These are phyloP conservation scores for Hexamita inflata DNA, from an alignment of 208 protist genomes.

Conservation along the genomic window DNA sequence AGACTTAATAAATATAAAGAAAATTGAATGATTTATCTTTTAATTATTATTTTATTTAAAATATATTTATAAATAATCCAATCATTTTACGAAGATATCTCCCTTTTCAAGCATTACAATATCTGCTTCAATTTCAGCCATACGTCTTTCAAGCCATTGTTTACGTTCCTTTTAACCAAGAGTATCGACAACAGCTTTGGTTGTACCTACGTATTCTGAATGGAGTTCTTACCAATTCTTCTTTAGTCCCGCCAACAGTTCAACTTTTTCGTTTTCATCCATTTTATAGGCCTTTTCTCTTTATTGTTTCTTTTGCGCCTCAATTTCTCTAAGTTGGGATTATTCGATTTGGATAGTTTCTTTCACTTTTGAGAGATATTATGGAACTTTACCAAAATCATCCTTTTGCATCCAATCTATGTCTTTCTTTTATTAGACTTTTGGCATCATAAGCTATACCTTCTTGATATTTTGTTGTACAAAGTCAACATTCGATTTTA, in stretches of 20 bases:
- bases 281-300: neutral
- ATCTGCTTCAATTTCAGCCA: slow-evolving; percentile 19
- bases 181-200: slow-evolving; percentile 1
- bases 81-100: slow-evolving; percentile 20
- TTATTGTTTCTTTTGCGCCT: neutral
- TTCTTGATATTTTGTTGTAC: neutral
- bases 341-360: neutral
- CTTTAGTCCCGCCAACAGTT: slow-evolving; percentile 2
- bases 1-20: too few species aligned
- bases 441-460: slow-evolving; percentile 1
- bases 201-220: neutral
- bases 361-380: neutral
- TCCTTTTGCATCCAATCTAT: slow-evolving; percentile 7
- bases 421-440: neutral
- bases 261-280: neutral
- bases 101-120: slow-evolving; percentile 9
- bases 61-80: too few species aligned
- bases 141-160: neutral
- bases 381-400: neutral
- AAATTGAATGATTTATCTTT: too few species aligned
- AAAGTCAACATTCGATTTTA: slow-evolving; percentile 17
- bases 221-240: slow-evolving; percentile 8
- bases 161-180: slow-evolving; percentile 16
- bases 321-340: neutral
- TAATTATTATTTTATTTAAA: too few species aligned